Evolutionary conservation across 2,329 filamentous ascomycete species (phyloP).

Genomic region (Aureobasidium melanogenum): DNA sequence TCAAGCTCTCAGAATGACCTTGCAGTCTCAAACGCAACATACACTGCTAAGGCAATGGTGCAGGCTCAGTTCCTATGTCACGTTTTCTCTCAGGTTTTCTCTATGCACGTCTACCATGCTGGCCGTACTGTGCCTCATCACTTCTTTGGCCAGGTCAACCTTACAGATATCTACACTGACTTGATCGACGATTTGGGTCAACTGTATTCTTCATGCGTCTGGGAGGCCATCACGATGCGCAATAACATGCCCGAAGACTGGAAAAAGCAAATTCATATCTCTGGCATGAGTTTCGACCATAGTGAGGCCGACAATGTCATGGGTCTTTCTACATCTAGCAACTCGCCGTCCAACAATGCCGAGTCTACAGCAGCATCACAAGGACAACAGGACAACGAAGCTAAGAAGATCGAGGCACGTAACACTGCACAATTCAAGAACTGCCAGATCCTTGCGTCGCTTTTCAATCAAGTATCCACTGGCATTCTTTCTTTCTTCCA

Average conservation of each 20-base stretch:
- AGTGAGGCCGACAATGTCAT: constrained; percentile 33
- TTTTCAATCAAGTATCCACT: constrained; percentile 70
- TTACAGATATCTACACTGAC: constrained; percentile 73
- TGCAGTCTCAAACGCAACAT: constrained; percentile 53
- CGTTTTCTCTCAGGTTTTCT: constrained; percentile 22
- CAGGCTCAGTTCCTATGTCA: constrained; percentile 61
- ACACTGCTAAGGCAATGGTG: constrained; percentile 67
- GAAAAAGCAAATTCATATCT: constrained; percentile 40
- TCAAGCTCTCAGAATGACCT: constrained; percentile 19
- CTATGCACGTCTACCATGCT: constrained; percentile 25
- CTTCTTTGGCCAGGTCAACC: constrained; percentile 65
- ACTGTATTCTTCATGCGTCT: constrained; percentile 70
- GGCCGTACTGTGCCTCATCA: constrained; percentile 48
- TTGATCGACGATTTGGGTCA: constrained; percentile 68
- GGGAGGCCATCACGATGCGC: constrained; percentile 71
- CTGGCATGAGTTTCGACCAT: constrained; percentile 29
- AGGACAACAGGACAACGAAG: neutral
- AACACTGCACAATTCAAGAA: constrained; percentile 54
- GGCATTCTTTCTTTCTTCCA: constrained; percentile 82
- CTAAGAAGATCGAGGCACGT: neutral
- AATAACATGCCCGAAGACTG: constrained; percentile 64
- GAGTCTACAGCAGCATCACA: neutral
- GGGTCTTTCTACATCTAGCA: constrained; percentile 15
- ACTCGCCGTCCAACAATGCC: neutral
- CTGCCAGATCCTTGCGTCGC: constrained; percentile 63